These are phyloP conservation scores for Colletotrichum cordylinicola DNA, from an alignment of 2,329 filamentous ascomycete genomes.

Conservation along the genomic window DNA sequence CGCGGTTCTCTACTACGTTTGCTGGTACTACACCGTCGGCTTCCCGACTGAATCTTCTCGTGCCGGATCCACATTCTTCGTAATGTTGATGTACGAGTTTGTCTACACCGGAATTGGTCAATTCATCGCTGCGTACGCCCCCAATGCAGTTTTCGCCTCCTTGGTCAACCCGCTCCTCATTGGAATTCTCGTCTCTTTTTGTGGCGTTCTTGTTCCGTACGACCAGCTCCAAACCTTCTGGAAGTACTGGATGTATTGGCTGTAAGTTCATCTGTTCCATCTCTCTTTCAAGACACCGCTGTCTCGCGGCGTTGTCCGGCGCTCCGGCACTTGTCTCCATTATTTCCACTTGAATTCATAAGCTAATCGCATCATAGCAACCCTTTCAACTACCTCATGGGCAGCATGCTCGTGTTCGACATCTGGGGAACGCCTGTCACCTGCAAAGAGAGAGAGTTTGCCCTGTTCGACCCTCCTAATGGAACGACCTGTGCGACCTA, in stretches of 20 bases:
- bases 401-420: conserved; percentile 57
- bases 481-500: conserved; percentile 64
- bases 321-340: too few relatives aligned
- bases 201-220: conserved; percentile 76
- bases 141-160: conserved; percentile 64
- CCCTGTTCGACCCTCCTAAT: conserved; percentile 54
- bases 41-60: conserved; percentile 48
- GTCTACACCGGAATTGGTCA: conserved; percentile 67
- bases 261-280: too few relatives aligned
- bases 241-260: conserved; percentile 63
- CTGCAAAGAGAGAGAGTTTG: conserved; percentile 56
- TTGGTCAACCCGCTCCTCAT: conserved; percentile 63
- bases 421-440: conserved; percentile 51
- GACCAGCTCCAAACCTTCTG: conserved; percentile 68
- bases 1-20: conserved; percentile 53
- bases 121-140: conserved; percentile 67
- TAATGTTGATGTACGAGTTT: conserved; percentile 65
- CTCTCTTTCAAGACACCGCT: too few relatives aligned
- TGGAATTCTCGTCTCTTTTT: conserved; percentile 70
- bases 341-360: too few relatives aligned
- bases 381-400: conserved; percentile 68
- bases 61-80: conserved; percentile 58
- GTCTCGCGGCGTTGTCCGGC: too few relatives aligned
- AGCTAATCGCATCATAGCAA: too few relatives aligned
- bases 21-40: conserved; percentile 66